phyloP scores from a whole-genome alignment of 2,329 filamentous ascomycete species.

The Simplicillium sp. region DNA sequence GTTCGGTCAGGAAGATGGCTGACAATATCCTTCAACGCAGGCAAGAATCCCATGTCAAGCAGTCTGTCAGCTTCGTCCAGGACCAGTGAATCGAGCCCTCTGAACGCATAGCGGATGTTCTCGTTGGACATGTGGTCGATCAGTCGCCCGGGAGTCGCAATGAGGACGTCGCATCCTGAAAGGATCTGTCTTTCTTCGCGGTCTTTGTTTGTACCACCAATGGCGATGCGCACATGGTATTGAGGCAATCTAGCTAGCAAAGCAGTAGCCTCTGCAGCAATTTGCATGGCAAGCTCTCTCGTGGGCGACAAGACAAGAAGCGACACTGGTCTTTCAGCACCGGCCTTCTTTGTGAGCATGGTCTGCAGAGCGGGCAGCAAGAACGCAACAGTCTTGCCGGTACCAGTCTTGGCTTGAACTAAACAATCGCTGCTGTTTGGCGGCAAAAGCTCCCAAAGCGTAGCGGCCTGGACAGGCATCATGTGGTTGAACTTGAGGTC shows the following conservation, averaged over 20 bases:
- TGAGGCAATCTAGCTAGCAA: slow-evolving; percentile 63
- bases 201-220: slow-evolving; percentile 70
- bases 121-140: slow-evolving; percentile 71
- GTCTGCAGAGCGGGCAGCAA: slow-evolving; percentile 74
- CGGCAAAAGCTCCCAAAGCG: slow-evolving; percentile 36
- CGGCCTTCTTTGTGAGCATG: slow-evolving; percentile 42
- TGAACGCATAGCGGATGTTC: slow-evolving; percentile 57
- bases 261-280: slow-evolving; percentile 60
- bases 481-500: slow-evolving; percentile 42
- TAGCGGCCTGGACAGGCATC: slow-evolving; percentile 46
- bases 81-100: slow-evolving; percentile 64
- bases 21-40: slow-evolving; percentile 68
- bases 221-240: slow-evolving; percentile 69
- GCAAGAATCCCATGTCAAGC: slow-evolving; percentile 78
- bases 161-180: slow-evolving; percentile 66
- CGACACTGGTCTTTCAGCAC: slow-evolving; percentile 33
- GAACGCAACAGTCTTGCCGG: slow-evolving; percentile 80
- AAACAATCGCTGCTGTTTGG: slow-evolving; percentile 42
- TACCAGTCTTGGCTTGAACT: slow-evolving; percentile 80
- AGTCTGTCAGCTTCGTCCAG: slow-evolving; percentile 78
- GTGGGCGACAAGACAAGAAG: slow-evolving; percentile 62
- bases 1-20: slow-evolving; percentile 55
- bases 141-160: slow-evolving; percentile 72
- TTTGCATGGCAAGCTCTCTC: slow-evolving; percentile 61
- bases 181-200: slow-evolving; percentile 62